Base-by-base conservation (phyloP, 768 basidiomycete species). In the Nidula microcarpa region DNA sequence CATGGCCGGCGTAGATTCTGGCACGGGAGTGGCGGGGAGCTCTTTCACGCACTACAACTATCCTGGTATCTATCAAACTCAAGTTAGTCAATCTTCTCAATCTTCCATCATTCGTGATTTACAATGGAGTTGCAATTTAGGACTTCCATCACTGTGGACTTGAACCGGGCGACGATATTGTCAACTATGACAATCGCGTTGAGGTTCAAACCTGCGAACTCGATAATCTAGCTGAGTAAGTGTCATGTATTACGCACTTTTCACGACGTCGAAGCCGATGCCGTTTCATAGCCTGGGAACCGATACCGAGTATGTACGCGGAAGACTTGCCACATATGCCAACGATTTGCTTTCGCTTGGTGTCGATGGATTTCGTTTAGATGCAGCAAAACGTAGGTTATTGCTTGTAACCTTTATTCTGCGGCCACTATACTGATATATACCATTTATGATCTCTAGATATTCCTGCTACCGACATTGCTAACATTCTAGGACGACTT, bases 341-440 rank as follows among this genome's bases (percentile, higher is more conserved):
- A 84, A 86, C 57, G 82, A 87, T 50, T 65, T 88, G 1, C 54
- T 86, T 23, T 79, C 79, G 0, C 71, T 89, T 7, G 86, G 85
- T 1, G 76, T 81, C 0, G 82, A 85, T 55, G 85, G 85, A 0
- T 67, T 86, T 32, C 74, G 85, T 1, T 65, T 87, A 17, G 86
- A 88, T 60, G 83, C 85, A 14, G 74, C 84, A 0, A 88, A 88
- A 69, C 75, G 85, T 85, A 58, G 53, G 74, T 57, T 5, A 9
- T 39, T 17, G 2, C 30, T n/a, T 30, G 34, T 10, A 9, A 41
- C 30, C 10, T 16, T 6, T 1, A n/a, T 10, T 18, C 47, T 16
- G 7, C 13, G 13, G 13, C 18, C 41, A 18, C n/a, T 34, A 43
- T n/a, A 11, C 17, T 7, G 13, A 23, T 45, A 43, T 18, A 17